Conservation (phyloP, 208 protist species). For the Polymyxa betae region DNA sequence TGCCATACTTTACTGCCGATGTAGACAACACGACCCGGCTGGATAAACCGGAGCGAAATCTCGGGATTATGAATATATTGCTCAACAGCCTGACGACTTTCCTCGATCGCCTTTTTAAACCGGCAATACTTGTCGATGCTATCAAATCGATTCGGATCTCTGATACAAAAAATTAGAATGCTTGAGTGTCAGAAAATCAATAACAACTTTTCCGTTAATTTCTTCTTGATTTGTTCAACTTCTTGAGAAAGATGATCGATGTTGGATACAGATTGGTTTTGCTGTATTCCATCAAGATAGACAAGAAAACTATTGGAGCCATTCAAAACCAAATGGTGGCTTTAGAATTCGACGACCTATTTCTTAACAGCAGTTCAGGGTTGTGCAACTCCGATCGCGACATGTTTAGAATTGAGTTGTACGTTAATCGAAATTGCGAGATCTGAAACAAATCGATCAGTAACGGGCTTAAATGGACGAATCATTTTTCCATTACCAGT, state of each 20-base stretch:
- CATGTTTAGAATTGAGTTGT: slow-evolving; percentile 43
- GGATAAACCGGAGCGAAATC: background rate
- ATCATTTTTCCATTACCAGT: background rate
- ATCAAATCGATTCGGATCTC: background rate
- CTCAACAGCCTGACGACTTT: background rate
- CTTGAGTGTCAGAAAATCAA: no score
- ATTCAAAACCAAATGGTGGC: background rate
- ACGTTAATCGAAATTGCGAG: slow-evolving; percentile 35
- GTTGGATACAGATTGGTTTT: no score
- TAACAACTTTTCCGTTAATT: no score
- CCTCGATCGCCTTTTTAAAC: background rate
- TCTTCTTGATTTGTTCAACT: no score
- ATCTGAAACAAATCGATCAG: background rate
- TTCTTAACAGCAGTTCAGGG: slow-evolving; percentile 5
- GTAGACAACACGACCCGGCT: slow-evolving; percentile 36
- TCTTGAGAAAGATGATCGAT: no score
- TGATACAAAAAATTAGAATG: no score
- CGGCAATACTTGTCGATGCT: background rate
- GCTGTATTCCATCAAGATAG: background rate
- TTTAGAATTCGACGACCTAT: background rate
- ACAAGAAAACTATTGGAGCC: background rate
- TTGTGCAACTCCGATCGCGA: slow-evolving; percentile 11
- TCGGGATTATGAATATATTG: background rate
- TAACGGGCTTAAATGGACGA: background rate
- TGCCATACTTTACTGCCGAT: background rate